Evolutionary conservation across 2,329 filamentous ascomycete species (phyloP).

Genomic region (Raffaelea ambrosiae): DNA sequence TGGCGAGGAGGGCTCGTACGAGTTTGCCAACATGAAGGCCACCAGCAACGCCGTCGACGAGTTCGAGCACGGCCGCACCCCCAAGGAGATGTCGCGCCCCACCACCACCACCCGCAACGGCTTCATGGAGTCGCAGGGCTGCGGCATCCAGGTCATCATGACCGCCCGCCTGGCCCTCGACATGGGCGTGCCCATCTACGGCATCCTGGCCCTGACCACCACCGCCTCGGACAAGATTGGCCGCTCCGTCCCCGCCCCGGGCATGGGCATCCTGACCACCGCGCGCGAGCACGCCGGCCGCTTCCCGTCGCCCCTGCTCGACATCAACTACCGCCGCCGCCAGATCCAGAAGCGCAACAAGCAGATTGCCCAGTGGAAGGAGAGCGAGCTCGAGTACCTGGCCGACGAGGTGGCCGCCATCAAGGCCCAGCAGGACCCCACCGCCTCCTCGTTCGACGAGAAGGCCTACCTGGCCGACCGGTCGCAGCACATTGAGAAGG

Average conservation of each 20-base stretch:
- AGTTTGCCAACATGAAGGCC: slow-evolving; percentile 99
- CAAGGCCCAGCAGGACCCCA: slow-evolving; percentile 61
- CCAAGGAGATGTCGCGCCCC: slow-evolving; percentile 94
- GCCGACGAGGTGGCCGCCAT: slow-evolving; percentile 89
- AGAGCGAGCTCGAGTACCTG: slow-evolving; percentile 86
- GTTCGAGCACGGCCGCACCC: slow-evolving; percentile 88
- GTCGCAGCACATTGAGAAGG: slow-evolving; percentile 74
- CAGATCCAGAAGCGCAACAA: slow-evolving; percentile 90
- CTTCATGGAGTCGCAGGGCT: slow-evolving; percentile 99
- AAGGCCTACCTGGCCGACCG: slow-evolving; percentile 81
- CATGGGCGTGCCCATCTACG: slow-evolving; percentile 98
- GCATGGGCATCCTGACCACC: slow-evolving; percentile 92
- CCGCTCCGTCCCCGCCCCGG: slow-evolving; percentile 90
- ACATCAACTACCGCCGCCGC: slow-evolving; percentile 94
- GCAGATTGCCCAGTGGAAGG: slow-evolving; percentile 94
- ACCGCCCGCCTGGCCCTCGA: slow-evolving; percentile 90
- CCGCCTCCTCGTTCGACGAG: slow-evolving; percentile 65
- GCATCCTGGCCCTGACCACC: slow-evolving; percentile 84
- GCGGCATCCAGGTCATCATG: slow-evolving; percentile 98
- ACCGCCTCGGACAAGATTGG: slow-evolving; percentile 99
- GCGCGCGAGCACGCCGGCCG: slow-evolving; percentile 85
- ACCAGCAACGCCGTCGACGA: slow-evolving; percentile 98
- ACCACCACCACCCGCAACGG: slow-evolving; percentile 94
- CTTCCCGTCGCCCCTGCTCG: slow-evolving; percentile 89
- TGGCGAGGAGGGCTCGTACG: slow-evolving; percentile 97